These are phyloP conservation scores for Cetraspora pellucida DNA, from an alignment of 192 early-diverging fungal genomes.

Conservation along the genomic window DNA sequence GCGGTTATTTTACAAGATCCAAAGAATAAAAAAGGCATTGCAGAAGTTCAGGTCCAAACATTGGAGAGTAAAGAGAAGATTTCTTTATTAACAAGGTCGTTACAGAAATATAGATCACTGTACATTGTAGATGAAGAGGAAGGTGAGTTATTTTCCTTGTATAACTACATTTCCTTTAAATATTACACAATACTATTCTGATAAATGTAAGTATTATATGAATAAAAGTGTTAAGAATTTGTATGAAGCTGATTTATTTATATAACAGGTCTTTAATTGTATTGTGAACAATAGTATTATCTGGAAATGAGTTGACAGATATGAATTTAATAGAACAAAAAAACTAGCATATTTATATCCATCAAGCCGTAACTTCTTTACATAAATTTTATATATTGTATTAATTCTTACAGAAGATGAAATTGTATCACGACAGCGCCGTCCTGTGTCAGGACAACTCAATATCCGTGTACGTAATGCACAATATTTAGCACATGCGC, in stretches of 20 bases:
- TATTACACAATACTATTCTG: too few relatives aligned
- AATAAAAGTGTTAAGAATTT: neutral
- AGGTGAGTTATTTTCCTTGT: slow-evolving; percentile 33
- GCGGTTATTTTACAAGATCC: slow-evolving; percentile 55
- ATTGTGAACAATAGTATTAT: too few relatives aligned
- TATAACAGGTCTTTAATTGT: too few relatives aligned
- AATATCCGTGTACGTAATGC: slow-evolving; percentile 67
- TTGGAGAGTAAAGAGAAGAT: slow-evolving; percentile 78
- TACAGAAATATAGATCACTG: slow-evolving; percentile 85
- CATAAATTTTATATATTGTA: neutral
- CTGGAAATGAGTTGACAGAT: too few relatives aligned
- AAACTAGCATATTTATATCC: neutral
- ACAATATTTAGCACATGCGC: slow-evolving; percentile 60
- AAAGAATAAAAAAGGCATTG: slow-evolving; percentile 56
- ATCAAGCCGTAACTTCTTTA: neutral
- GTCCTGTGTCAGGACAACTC: slow-evolving; percentile 73
- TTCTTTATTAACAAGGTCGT: slow-evolving; percentile 66
- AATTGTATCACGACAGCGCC: slow-evolving; percentile 62
- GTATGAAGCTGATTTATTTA: too few relatives aligned
- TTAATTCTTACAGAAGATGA: slow-evolving; percentile 38
- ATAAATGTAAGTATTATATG: too few relatives aligned
- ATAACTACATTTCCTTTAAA: too few relatives aligned
- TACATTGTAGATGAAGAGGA: slow-evolving; percentile 82
- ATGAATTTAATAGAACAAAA: too few relatives aligned
- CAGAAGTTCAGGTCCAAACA: slow-evolving; percentile 57